Evolutionary conservation across 2,329 filamentous ascomycete genomes (phyloP).

Genomic region (Phoma sp.): DNA sequence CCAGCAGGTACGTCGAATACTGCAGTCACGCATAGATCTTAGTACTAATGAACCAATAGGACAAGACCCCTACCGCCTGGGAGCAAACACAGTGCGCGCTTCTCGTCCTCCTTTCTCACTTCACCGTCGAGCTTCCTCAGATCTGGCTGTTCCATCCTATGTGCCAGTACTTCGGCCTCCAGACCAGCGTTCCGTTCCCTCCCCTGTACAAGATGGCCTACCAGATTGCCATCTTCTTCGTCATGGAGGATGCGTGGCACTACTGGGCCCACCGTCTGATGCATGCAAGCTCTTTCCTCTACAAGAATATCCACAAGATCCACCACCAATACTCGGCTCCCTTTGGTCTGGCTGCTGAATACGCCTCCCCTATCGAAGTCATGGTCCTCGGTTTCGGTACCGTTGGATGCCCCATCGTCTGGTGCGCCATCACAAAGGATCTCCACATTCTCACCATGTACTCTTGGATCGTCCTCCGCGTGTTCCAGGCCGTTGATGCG

Average conservation of each 20-base stretch:
- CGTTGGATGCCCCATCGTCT: constrained; percentile 81
- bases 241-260: constrained; percentile 96
- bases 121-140: constrained; percentile 96
- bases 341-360: constrained; percentile 95
- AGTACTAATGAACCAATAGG: constrained; percentile 46
- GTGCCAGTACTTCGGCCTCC: constrained; percentile 89
- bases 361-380: constrained; percentile 95
- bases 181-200: constrained; percentile 89
- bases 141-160: constrained; percentile 99
- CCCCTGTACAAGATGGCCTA: constrained; percentile 82
- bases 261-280: constrained; percentile 94
- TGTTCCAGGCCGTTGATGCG: constrained; percentile 97
- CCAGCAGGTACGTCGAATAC: constrained; percentile 70
- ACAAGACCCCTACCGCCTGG: constrained; percentile 87
- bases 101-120: constrained; percentile 91
- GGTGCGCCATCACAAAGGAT: constrained; percentile 81
- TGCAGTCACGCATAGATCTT: not conserved
- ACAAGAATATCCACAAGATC: constrained; percentile 97
- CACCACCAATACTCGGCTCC: constrained; percentile 99
- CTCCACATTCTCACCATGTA: constrained; percentile 98
- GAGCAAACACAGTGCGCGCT: constrained; percentile 96
- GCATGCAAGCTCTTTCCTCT: constrained; percentile 87
- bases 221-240: constrained; percentile 93
- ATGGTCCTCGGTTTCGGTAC: constrained; percentile 92
- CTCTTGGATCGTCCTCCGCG: constrained; percentile 86